Percentiles rank a stretch among this genome's conserved stretches.
phyloP scores from a whole-genome alignment of 176 grass and related monocot genomes.

The Typha latifolia region DNA sequence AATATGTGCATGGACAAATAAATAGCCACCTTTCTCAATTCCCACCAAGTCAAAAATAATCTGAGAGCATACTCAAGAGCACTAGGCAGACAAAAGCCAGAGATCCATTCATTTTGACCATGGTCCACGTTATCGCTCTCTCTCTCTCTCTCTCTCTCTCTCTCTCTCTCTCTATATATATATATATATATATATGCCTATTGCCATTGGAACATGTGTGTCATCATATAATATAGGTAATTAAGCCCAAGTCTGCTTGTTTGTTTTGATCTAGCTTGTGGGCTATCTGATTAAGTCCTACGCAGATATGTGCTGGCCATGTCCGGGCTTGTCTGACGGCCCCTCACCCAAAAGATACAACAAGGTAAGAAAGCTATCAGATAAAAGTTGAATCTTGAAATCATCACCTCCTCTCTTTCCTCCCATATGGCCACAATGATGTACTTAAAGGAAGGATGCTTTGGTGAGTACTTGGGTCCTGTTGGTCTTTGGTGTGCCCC shows the following conservation, averaged over 20 bases:
- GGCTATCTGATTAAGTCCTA: background rate
- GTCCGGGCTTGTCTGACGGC: background rate
- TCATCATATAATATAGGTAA: background rate
- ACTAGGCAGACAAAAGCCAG: conserved; percentile 10
- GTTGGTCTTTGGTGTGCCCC: background rate
- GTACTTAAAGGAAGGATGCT: background rate
- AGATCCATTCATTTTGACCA: background rate
- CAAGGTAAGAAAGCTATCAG: too few relatives aligned
- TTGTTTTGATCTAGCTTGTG: background rate
- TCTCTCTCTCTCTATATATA: background rate
- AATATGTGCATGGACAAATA: background rate
- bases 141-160: background rate
- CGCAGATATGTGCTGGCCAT: background rate
- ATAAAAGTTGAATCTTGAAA: background rate
- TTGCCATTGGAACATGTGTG: background rate
- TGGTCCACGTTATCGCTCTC: background rate
- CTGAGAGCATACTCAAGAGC: background rate
- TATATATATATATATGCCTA: background rate
- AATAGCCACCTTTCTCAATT: background rate
- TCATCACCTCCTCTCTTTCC: background rate
- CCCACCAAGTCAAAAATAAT: background rate
- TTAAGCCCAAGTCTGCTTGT: background rate
- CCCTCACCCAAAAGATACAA: background rate
- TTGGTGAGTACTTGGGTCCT: conserved; percentile 1
- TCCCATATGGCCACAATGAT: background rate